Evolutionary conservation across 441 rosid species (phyloP).

Genomic region (Euphorbia celastroides): DNA sequence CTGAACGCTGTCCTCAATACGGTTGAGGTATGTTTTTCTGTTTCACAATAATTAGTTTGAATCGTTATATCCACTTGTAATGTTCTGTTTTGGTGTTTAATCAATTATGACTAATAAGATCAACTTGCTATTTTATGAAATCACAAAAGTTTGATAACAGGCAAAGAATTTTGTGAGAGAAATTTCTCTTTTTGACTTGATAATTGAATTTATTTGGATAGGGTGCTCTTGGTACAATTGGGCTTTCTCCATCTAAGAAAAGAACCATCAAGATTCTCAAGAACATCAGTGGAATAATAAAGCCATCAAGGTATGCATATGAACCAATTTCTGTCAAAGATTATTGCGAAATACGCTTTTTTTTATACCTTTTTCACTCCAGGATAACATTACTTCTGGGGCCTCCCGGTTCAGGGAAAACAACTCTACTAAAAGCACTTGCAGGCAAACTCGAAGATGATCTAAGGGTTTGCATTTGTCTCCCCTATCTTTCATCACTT

Average conservation of each 20-base stretch:
- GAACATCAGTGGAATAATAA: slow-evolving; percentile 44
- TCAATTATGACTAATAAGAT: no score
- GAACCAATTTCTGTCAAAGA: neutral
- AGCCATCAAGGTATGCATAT: slow-evolving; percentile 44
- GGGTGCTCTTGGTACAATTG: slow-evolving; percentile 34
- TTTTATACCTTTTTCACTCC: neutral
- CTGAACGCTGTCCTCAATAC: slow-evolving; percentile 22
- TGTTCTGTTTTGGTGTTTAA: no score
- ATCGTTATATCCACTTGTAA: no score
- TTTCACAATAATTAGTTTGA: neutral
- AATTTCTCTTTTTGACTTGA: neutral
- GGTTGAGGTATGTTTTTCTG: slow-evolving; percentile 15
- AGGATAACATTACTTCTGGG: neutral
- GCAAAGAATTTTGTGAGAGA: neutral
- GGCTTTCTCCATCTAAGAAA: slow-evolving; percentile 44
- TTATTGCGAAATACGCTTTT: neutral
- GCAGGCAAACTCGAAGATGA: slow-evolving; percentile 32
- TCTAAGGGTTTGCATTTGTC: slow-evolving; percentile 17
- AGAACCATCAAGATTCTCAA: slow-evolving; percentile 36
- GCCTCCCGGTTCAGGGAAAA: slow-evolving; percentile 28
- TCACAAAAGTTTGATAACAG: neutral
- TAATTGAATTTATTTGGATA: slow-evolving; percentile 13
- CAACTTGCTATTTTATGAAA: no score
- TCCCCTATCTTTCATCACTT: neutral
- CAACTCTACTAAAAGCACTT: slow-evolving; percentile 34